A percentile compares a stretch with the other conserved stretches of the same genome.
These are phyloP conservation scores for Dryas octopetala DNA, from an alignment of 306 rosid species.

Conservation along the genomic window DNA sequence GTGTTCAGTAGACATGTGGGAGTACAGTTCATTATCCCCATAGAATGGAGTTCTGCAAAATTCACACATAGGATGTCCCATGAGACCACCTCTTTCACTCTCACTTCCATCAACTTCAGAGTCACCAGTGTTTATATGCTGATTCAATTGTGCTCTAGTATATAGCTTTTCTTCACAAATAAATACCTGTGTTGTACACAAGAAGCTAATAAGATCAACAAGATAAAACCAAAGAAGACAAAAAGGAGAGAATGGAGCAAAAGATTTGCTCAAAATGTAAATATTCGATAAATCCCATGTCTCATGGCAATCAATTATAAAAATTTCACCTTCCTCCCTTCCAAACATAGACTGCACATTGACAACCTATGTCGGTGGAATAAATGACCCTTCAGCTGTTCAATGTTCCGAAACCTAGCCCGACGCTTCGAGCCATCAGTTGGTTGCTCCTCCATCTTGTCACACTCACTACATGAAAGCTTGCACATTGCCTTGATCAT, in stretches of 20 bases:
- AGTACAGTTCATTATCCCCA: constrained; percentile 85
- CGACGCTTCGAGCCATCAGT: constrained; percentile 63
- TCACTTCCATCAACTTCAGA: constrained; percentile 97
- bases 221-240: background rate
- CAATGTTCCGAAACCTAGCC: constrained; percentile 62
- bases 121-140: constrained; percentile 76
- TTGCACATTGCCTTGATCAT: constrained; percentile 65
- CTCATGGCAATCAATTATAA: background rate
- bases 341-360: constrained; percentile 91
- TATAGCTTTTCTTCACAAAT: constrained; percentile 95
- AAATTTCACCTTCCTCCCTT: constrained; percentile 79
- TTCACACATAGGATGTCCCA: constrained; percentile 94
- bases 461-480: constrained; percentile 80
- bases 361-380: constrained; percentile 71
- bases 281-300: background rate
- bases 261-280: background rate
- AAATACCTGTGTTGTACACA: constrained; percentile 52
- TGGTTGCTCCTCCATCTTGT: constrained; percentile 73
- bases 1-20: constrained; percentile 94
- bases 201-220: background rate
- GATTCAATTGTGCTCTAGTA: constrained; percentile 74
- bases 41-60: constrained; percentile 85
- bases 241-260: background rate
- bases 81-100: constrained; percentile 97
- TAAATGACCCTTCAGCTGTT: constrained; percentile 89